Evolutionary conservation across 306 rosid genomes (phyloP), one percentile per base, ranked within the genome.

Genomic region (Parietaria judaica): DNA sequence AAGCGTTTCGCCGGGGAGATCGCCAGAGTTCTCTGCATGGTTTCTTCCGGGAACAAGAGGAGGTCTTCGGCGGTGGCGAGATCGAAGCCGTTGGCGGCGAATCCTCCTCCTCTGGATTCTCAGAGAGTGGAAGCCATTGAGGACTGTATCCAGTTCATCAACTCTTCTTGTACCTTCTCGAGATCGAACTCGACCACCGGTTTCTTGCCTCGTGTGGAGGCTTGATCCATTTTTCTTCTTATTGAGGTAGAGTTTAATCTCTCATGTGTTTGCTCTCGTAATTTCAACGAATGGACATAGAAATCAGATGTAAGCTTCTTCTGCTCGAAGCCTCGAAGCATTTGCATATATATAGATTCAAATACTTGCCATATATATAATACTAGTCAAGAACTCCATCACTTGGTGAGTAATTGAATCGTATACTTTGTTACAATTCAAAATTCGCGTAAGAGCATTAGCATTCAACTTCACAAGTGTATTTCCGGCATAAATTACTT

Each of bases 121-220:
- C 79, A 74, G 36, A 78, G 85, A 67, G 67, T 81, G 60, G 90
- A 83, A 58, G 96, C 96, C 34, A 77, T 90, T 38, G 94, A 90
- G 63, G 95, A 90, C 59, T 90, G 97, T 78, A 90, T 90, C 58
- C 86, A 87, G 78, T 87, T 87, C 75, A 78, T 90, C 47, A 88
- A 87, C 70, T 60, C 95, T 54, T 85, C 90, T 70, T 55, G 57
- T 46, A 41, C 82, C 60, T 70, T 78, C 57, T 81, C 95, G 12
- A 74, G 85, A 72, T 78, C 90, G 59, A 81, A 81, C 72, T 80
- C 90, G 46, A 52, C 63, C 36, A 39, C 82, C 13, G 46, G 62
- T 41, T 66, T 43, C 56, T 67, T 48, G 57, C 60, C 60, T 48
- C 31, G 31, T 23, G 55, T 17, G 14, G 11, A 39, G 41, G 44